Base-by-base conservation (phyloP, 495 filamentous ascomycete genomes). In the Podospora tetraspora region DNA sequence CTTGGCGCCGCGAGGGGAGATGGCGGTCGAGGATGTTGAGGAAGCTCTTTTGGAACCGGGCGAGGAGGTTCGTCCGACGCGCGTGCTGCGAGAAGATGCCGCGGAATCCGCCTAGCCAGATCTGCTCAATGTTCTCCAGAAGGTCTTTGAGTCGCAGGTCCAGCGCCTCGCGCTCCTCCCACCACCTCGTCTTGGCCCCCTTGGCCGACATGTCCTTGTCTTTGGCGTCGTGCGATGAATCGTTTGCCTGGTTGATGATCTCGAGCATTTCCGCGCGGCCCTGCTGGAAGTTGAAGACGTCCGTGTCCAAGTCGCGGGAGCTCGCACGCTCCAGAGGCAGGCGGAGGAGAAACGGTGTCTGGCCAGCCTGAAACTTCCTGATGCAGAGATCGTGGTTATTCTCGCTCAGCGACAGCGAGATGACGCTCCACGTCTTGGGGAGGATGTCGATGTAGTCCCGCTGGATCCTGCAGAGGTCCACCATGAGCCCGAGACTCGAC, bases 31-130 rank as follows among this genome's bases (percentile, higher is more conserved):
- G 82, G n/a, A 93, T 89, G n/a, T 80, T 84, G 57, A 95, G 83
- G 71, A 99, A 95, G 0, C 85, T 85, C 71, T 81, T 85, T 29
- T 91, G 87, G 72, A 99, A 98, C 22, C 85, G 84, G 21, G 85
- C 84, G 22, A 97, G 76, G 3, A 90, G 82, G 59, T 88, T 83
- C 5, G 83, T 77, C 32, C 88, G 82, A 29, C 84, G 83, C 22
- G 80, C 69, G 57, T 91, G 84, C 57, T 90, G 90, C 7, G 91
- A 94, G 75, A 99, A 96, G 0, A 99, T 88, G 23, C 93, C 92
- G 30, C 88, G 86, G 80, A 98, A 99, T 0, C 95, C 95, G 57
- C 94, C 94, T 24, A 99, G 88, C 95, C 95, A 99, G 52, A 94
- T 87, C 62, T 90, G 88, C 73, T 98, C 94, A 57, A 99, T 92